These are phyloP conservation scores for Blastobotrys malaysiensis DNA, from an alignment of 1,139 yeast species.

Conservation along the genomic window DNA sequence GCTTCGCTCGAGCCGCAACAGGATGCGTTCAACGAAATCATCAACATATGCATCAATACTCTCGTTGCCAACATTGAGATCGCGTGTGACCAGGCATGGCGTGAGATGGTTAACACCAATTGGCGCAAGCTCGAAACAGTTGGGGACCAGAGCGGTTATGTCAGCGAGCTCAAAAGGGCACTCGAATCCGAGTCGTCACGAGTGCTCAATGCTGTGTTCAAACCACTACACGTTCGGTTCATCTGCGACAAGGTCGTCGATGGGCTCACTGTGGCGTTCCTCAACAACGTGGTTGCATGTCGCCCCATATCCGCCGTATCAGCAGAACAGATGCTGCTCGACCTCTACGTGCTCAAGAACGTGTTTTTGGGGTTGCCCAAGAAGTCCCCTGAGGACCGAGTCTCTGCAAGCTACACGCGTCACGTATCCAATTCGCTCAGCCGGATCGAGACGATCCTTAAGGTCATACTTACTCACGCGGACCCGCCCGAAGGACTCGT, in stretches of 20 bases:
- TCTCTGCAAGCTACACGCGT: slow-evolving; percentile 42
- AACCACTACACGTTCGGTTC: slow-evolving; percentile 67
- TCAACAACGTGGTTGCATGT: slow-evolving; percentile 51
- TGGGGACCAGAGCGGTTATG: slow-evolving; percentile 66
- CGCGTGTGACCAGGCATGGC: slow-evolving; percentile 70
- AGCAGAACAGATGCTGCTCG: slow-evolving; percentile 78
- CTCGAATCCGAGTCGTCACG: slow-evolving; percentile 44
- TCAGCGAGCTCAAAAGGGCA: slow-evolving; percentile 50
- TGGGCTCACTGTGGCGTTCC: slow-evolving; percentile 50
- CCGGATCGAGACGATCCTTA: slow-evolving; percentile 58
- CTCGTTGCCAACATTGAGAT: slow-evolving; percentile 54
- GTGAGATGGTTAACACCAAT: slow-evolving; percentile 75
- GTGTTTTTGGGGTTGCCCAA: slow-evolving; percentile 49
- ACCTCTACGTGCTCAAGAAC: slow-evolving; percentile 57
- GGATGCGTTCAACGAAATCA: slow-evolving; percentile 52
- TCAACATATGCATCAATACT: slow-evolving; percentile 53
- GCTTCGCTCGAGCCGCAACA: slow-evolving; percentile 51
- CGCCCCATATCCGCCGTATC: slow-evolving; percentile 64
- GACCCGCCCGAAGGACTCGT: slow-evolving; percentile 65
- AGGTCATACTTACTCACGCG: slow-evolving; percentile 56
- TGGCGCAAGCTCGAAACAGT: slow-evolving; percentile 64
- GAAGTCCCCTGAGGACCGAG: slow-evolving; percentile 17
- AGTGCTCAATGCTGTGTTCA: slow-evolving; percentile 56
- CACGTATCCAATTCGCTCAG: slow-evolving; percentile 47
- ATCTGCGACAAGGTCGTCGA: slow-evolving; percentile 77